Percentiles rank a stretch among this genome's conserved stretches.
Evolutionary conservation across 768 basidiomycete genomes (phyloP).

Genomic region (Lanmaoa rubissima): DNA sequence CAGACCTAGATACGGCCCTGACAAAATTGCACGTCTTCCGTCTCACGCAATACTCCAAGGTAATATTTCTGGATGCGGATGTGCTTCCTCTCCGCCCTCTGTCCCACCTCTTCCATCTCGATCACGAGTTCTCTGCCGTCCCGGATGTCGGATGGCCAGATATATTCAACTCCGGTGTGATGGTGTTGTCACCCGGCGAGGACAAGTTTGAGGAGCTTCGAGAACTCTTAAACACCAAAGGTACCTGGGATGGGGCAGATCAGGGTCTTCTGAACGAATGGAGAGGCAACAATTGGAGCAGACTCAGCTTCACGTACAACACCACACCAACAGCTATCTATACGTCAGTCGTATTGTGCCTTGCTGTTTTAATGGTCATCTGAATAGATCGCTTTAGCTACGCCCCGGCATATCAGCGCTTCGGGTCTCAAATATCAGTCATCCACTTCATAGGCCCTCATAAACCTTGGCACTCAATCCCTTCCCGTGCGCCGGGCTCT

Average conservation of each 20-base stretch:
- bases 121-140: conserved; percentile 85
- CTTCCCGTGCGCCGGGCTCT: conserved; percentile 63
- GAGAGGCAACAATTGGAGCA: conserved; percentile 83
- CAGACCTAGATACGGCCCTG: conserved; percentile 88
- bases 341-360: conserved; percentile 59
- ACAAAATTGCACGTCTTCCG: conserved; percentile 97
- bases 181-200: conserved; percentile 80
- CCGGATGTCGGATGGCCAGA: conserved; percentile 99
- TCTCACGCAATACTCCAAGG: conserved; percentile 78
- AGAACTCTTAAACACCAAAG: conserved; percentile 69
- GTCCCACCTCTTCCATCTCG: conserved; percentile 85
- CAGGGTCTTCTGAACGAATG: conserved; percentile 97
- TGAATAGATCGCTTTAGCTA: conserved; percentile 54
- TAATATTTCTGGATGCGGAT: conserved; percentile 92
- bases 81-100: conserved; percentile 85
- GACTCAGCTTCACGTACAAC: conserved; percentile 96
- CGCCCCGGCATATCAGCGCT: conserved; percentile 94
- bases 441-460: conserved; percentile 95
- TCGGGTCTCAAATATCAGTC: conserved; percentile 80
- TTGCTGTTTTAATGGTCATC: conserved; percentile 26
- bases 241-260: conserved; percentile 98
- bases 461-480: conserved; percentile 88
- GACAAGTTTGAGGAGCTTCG: conserved; percentile 79
- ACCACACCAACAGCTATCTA: conserved; percentile 97
- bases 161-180: conserved; percentile 96